Base-by-base conservation (phyloP, 495 filamentous ascomycete genomes). In the Mycothermus thermophilus region DNA sequence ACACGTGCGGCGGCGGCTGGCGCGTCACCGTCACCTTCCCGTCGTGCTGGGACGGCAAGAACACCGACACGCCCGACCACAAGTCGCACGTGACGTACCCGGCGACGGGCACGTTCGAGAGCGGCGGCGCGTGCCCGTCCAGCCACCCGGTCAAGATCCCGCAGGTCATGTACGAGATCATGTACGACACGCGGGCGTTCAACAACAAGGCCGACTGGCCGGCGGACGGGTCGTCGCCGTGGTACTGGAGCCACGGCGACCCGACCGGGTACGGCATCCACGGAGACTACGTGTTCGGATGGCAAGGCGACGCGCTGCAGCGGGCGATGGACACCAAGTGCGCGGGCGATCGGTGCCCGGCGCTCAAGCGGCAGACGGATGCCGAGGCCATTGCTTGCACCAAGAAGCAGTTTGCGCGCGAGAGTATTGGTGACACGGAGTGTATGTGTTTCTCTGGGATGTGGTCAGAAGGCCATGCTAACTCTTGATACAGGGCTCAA, bases 31-130 rank as follows among this genome's bases (percentile, higher is more conserved):
- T 67, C 38, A 64, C 66, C 34, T 69, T 69, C 52, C 65, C 65
- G 11, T 52, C 64, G 34, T 63, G 64, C 51, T 72, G 69, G 69
- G 69, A 74, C 47, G 70, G 69, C 31, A 60, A 63, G 48, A 71
- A 69, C 44, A 50, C 66, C 6, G 68, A 71, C 50, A 67, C 57
- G 33, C 57, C 62, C 10, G 64, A 74, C 48, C 69, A 72, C 51
- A 58, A 60, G 36, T 56, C 56, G 11, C 70, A 74, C 49, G 51
- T 63, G 36, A 48, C 48, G 28, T 59, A 60, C 46, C 57, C 58
- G 10, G 50, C 51, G 12, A 42, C 16, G 34, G 57, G 56, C 28
- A 55, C 50, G 18, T 64, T 64, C 40, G 45, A 44, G 29, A 48
- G 52, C 36, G 59, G 58, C 27, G 58, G 58, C n/a, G 26, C 59